A percentile compares a stretch with the other conserved stretches of the same genome.
Conservation (phyloP, 129 eudicot genomes). For the Flaveria bidentis region DNA sequence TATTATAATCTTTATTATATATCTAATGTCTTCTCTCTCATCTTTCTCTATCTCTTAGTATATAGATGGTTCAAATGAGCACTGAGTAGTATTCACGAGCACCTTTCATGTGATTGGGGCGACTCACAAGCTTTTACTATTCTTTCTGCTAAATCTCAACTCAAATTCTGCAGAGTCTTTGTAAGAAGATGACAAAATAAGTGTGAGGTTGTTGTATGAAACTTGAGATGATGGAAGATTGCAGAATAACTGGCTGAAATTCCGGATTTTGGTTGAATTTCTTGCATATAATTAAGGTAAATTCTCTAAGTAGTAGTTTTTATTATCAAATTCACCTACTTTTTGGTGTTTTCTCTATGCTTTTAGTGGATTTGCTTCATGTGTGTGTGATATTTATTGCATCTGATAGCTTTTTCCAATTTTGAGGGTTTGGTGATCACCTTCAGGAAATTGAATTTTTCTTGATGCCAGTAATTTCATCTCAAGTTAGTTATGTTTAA, state of each 20-base stretch:
- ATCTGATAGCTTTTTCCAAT: conserved; percentile 3
- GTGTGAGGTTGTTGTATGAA: neutral
- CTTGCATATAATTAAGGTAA: conserved; percentile 39
- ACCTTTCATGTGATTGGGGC: conserved; percentile 45
- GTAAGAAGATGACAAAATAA: conserved; percentile 22
- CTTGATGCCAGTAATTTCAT: neutral
- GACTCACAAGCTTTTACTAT: conserved; percentile 18
- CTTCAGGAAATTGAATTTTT: conserved; percentile 16
- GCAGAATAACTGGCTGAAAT: conserved; percentile 42
- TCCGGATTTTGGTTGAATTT: conserved; percentile 34
- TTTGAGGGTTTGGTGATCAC: conserved; percentile 36
- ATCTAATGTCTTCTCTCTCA: conserved; percentile 24
- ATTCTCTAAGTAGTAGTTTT: conserved; percentile 13
- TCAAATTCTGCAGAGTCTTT: conserved; percentile 26
- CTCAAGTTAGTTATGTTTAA: conserved; percentile 9
- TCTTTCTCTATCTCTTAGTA: conserved; percentile 20
- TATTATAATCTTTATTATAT: neutral
- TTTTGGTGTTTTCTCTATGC: conserved; percentile 17
- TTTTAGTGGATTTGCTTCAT: conserved; percentile 27
- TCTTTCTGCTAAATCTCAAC: conserved; percentile 17
- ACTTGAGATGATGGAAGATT: conserved; percentile 36
- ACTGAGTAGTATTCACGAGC: conserved; percentile 47
- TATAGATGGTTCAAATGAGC: conserved; percentile 35
- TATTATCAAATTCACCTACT: conserved; percentile 9
- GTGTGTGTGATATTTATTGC: conserved; percentile 8